These are phyloP conservation scores for Peterozyma toletana DNA, from an alignment of 805 yeast genomes.

Conservation along the genomic window DNA sequence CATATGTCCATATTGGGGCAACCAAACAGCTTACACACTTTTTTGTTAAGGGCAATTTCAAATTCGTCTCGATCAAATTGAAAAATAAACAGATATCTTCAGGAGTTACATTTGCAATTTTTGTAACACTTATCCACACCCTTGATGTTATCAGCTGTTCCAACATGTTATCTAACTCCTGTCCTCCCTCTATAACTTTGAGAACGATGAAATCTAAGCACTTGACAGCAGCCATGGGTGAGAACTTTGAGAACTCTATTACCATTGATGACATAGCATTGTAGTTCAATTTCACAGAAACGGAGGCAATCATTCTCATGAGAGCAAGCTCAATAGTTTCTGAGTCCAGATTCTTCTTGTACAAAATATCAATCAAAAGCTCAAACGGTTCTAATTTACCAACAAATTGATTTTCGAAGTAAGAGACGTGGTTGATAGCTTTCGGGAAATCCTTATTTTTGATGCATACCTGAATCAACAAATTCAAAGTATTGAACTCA, in stretches of 20 bases:
- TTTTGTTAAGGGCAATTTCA: conserved; percentile 18
- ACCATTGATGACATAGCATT: conserved; percentile 18
- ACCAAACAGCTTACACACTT: conserved; percentile 23
- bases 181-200: conserved; percentile 20
- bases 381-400: conserved; percentile 23
- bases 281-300: conserved; percentile 15
- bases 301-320: conserved; percentile 27
- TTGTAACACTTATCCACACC: conserved; percentile 17
- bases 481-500: conserved; percentile 15
- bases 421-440: conserved; percentile 15
- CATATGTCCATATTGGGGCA: conserved; percentile 32
- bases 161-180: background rate
- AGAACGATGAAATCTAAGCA: conserved; percentile 27
- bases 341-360: conserved; percentile 8
- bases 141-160: conserved; percentile 19
- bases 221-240: conserved; percentile 20
- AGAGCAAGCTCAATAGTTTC: conserved; percentile 18
- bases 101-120: conserved; percentile 12
- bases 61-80: conserved; percentile 18
- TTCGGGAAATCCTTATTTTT: conserved; percentile 13
- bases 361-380: conserved; percentile 17
- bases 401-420: conserved; percentile 19
- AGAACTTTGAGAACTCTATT: conserved; percentile 17
- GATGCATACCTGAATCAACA: conserved; percentile 21
- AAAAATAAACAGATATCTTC: conserved; percentile 16